Percentiles rank a stretch among this genome's conserved stretches.
Evolutionary conservation across 768 basidiomycete species (phyloP).

Genomic region (Zangia roseola): DNA sequence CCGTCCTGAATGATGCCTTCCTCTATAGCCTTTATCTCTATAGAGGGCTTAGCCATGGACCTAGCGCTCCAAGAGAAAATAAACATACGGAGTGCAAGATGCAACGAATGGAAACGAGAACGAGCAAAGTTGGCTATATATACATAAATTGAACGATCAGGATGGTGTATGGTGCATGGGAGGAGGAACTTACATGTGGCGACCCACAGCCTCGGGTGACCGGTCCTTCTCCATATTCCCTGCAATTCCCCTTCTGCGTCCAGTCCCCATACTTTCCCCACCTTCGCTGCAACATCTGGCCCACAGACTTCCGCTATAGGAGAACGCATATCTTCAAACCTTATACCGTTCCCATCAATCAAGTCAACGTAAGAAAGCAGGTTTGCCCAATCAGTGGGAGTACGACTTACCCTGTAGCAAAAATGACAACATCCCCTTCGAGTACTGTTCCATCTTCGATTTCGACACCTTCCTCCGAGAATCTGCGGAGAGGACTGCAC

Average conservation of each 20-base stretch:
- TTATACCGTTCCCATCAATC: conserved; percentile 25
- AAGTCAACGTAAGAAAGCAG: too few relatives aligned
- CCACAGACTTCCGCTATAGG: conserved; percentile 46
- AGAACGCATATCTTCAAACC: conserved; percentile 44
- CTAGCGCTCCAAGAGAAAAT: too few relatives aligned
- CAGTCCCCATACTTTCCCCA: conserved; percentile 63
- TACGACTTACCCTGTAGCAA: conserved; percentile 33
- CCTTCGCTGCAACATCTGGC: conserved; percentile 40
- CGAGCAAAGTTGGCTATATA: conserved; percentile 20
- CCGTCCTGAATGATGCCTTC: conserved; percentile 20
- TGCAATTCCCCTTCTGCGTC: conserved; percentile 62
- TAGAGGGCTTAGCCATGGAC: conserved; percentile 1
- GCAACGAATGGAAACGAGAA: conserved; percentile 27
- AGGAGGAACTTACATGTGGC: conserved; percentile 23
- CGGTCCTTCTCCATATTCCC: conserved; percentile 37
- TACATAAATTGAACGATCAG: not conserved
- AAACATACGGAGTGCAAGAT: conserved; percentile 30
- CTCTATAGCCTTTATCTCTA: conserved; percentile 32
- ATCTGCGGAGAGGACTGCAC: conserved; percentile 32
- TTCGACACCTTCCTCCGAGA: conserved; percentile 28
- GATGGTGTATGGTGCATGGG: not conserved
- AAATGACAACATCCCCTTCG: conserved; percentile 32
- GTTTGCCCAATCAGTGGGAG: not conserved
- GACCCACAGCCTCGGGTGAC: conserved; percentile 37
- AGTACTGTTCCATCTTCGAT: conserved; percentile 27